Evolutionary conservation across 805 yeast species (phyloP).

Genomic region (Saccharomyces jurei): DNA sequence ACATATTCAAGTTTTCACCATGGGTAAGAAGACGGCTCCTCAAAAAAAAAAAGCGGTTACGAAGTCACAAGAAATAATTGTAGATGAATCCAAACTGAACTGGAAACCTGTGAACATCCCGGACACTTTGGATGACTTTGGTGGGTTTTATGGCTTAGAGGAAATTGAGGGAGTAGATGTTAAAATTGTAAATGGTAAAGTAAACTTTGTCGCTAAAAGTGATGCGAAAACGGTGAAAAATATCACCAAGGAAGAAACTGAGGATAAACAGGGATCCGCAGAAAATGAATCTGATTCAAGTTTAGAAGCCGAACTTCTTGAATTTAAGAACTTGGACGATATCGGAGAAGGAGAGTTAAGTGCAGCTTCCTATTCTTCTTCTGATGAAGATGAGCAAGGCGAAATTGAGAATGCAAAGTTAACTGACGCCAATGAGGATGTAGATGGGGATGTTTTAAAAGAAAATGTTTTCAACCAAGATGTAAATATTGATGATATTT

Average conservation of each 20-base stretch:
- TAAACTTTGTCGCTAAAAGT: conserved; percentile 42
- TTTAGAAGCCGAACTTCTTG: conserved; percentile 17
- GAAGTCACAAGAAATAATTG: conserved; percentile 17
- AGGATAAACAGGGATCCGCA: conserved; percentile 4
- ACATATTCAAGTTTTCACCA: not conserved
- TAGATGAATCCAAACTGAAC: conserved; percentile 43
- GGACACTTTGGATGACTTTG: conserved; percentile 76
- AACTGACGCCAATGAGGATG: conserved; percentile 8
- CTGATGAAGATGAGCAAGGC: conserved; percentile 15
- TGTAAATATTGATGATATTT: conserved; percentile 21
- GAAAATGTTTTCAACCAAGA: conserved; percentile 23
- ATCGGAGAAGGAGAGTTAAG: conserved; percentile 26
- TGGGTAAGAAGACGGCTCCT: not conserved
- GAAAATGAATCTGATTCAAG: conserved; percentile 10
- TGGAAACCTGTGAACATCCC: conserved; percentile 86
- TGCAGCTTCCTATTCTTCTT: conserved; percentile 14
- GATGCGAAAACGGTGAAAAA: conserved; percentile 15
- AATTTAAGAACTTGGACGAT: conserved; percentile 28
- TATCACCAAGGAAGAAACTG: conserved; percentile 14
- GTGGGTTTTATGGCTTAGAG: conserved; percentile 87
- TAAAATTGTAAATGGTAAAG: conserved; percentile 58
- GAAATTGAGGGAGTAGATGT: conserved; percentile 92
- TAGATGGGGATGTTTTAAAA: conserved; percentile 17
- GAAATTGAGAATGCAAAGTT: conserved; percentile 13
- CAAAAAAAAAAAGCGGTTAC: not conserved